phyloP scores from a whole-genome alignment of 352 stramenopile species.

The Pythium phragmitis region DNA sequence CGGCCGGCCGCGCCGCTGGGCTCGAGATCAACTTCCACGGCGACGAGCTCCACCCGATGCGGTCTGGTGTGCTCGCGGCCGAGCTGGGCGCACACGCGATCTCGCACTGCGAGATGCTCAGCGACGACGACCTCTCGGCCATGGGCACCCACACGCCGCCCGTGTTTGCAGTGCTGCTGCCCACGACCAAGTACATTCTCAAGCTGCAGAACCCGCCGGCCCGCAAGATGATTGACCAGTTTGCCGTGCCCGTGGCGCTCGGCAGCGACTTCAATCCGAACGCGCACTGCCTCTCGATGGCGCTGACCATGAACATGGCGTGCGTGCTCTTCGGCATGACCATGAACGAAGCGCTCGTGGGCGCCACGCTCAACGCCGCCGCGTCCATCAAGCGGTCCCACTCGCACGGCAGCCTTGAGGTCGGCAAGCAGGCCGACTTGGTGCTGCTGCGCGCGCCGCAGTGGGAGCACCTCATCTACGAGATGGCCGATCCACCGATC shows the following conservation, averaged over 20 bases:
- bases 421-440: slow-evolving; percentile 75
- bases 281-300: slow-evolving; percentile 84
- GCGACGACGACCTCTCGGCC: slow-evolving; percentile 54
- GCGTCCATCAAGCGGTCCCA: slow-evolving; percentile 76
- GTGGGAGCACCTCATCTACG: slow-evolving; percentile 87
- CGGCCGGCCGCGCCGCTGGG: slow-evolving; percentile 56
- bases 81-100: slow-evolving; percentile 62
- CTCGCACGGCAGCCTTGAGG: slow-evolving; percentile 74
- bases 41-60: slow-evolving; percentile 75
- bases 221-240: slow-evolving; percentile 62
- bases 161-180: slow-evolving; percentile 75
- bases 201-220: slow-evolving; percentile 72
- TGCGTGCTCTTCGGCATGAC: slow-evolving; percentile 85
- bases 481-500: slow-evolving; percentile 80
- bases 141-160: slow-evolving; percentile 59
- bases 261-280: slow-evolving; percentile 87
- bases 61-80: slow-evolving; percentile 61
- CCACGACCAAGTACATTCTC: slow-evolving; percentile 84
- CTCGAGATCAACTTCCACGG: slow-evolving; percentile 86
- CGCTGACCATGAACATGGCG: slow-evolving; percentile 86
- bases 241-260: slow-evolving; percentile 66
- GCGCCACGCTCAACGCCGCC: slow-evolving; percentile 78
- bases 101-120: slow-evolving; percentile 80
- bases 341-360: slow-evolving; percentile 84
- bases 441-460: slow-evolving; percentile 64